Evolutionary conservation across 495 filamentous ascomycete genomes (phyloP).

Genomic region (Choiromyces venosus): DNA sequence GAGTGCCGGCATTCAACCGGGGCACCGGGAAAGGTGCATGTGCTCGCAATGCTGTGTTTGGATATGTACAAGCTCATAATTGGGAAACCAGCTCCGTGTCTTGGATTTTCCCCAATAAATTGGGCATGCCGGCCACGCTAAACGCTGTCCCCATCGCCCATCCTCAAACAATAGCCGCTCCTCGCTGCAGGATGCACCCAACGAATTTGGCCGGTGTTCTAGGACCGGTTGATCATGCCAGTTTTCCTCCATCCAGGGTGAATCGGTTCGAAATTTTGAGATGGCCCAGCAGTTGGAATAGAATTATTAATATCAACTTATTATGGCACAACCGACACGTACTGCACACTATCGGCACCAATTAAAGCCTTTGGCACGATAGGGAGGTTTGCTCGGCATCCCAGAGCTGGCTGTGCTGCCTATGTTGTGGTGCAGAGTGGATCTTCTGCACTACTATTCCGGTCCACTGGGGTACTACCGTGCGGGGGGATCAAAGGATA

Average conservation of each 20-base stretch:
- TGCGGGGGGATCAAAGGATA: neutral
- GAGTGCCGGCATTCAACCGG: neutral
- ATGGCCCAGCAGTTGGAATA: neutral
- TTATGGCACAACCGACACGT: neutral
- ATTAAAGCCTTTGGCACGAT: neutral
- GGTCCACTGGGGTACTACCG: neutral
- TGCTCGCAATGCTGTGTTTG: neutral
- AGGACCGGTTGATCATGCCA: neutral
- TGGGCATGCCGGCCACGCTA: neutral
- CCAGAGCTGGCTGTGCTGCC: neutral
- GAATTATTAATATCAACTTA: neutral
- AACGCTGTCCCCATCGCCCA: neutral
- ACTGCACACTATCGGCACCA: neutral
- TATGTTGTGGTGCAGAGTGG: neutral
- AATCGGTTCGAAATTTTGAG: neutral
- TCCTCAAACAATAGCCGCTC: neutral
- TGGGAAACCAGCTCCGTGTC: neutral
- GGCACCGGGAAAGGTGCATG: neutral
- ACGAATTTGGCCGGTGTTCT: neutral
- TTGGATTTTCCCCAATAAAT: slow-evolving; percentile 2
- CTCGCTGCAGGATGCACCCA: neutral
- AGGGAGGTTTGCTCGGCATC: neutral
- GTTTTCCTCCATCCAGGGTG: neutral
- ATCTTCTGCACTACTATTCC: neutral
- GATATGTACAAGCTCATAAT: neutral